These are phyloP conservation scores for Gossypioides kirkii DNA, from an alignment of 345 rosid genomes.

Conservation along the genomic window DNA sequence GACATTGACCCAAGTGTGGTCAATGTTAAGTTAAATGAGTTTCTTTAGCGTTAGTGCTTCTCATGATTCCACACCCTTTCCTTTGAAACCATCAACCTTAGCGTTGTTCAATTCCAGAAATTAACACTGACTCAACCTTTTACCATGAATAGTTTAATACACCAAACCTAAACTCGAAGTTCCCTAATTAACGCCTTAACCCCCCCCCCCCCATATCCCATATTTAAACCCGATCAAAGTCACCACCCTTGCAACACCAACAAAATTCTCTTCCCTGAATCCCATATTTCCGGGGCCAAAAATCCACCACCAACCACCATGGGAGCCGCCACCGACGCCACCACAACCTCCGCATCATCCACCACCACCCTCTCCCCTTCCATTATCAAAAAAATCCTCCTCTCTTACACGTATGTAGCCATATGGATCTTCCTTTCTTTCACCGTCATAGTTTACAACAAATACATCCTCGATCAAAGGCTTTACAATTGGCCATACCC, in stretches of 20 bases:
- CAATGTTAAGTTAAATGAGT: too few relatives aligned
- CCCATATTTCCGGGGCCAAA: not conserved
- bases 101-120: not conserved
- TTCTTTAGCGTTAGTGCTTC: too few relatives aligned
- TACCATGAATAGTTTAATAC: not conserved
- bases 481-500: slow-evolving; percentile 96
- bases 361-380: slow-evolving; percentile 3
- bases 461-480: slow-evolving; percentile 91
- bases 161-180: not conserved
- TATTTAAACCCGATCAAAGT: not conserved
- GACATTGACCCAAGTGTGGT: not conserved
- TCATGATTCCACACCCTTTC: not conserved
- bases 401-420: slow-evolving; percentile 84
- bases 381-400: slow-evolving; percentile 71
- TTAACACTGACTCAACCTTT: too few relatives aligned
- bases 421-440: slow-evolving; percentile 96
- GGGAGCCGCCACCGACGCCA: slow-evolving; percentile 6
- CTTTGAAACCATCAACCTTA: not conserved
- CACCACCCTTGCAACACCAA: not conserved
- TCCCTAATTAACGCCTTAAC: not conserved
- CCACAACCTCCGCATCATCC: not conserved
- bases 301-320: not conserved
- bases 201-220: not conserved
- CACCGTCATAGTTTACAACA: slow-evolving; percentile 96
- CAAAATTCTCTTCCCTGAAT: not conserved